Conservation (phyloP, 176 grass and related monocot species). For the Neostapfia colusana region DNA sequence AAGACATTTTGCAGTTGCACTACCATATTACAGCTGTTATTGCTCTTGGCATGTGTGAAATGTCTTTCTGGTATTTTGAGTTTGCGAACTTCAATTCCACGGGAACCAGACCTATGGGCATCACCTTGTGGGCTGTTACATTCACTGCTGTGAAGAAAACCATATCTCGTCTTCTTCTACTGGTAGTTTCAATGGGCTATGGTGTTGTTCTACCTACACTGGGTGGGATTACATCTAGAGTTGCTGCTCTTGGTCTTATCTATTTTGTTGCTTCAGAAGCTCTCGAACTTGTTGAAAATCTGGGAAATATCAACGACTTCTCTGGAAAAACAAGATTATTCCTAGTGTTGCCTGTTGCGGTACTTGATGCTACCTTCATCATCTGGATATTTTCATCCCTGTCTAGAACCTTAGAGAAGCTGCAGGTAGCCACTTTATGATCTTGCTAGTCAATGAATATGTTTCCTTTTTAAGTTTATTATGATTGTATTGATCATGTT, state of each 20-base stretch:
- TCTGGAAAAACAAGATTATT: slow-evolving; percentile 93
- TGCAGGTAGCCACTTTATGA: slow-evolving; percentile 64
- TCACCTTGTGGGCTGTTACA: slow-evolving; percentile 98
- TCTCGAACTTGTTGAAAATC: slow-evolving; percentile 93
- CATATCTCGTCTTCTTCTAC: slow-evolving; percentile 82
- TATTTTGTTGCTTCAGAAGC: slow-evolving; percentile 95
- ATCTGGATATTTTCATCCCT: slow-evolving; percentile 99
- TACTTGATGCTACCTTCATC: slow-evolving; percentile 98
- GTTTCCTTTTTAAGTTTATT: slow-evolving; percentile 16
- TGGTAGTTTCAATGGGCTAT: slow-evolving; percentile 96
- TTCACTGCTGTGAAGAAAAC: slow-evolving; percentile 99
- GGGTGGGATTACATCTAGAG: slow-evolving; percentile 79
- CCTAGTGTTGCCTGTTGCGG: slow-evolving; percentile 87
- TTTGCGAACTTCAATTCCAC: slow-evolving; percentile 95
- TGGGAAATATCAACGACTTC: slow-evolving; percentile 97
- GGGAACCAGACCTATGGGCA: slow-evolving; percentile 84
- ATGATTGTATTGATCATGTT: not conserved
- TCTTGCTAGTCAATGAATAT: slow-evolving; percentile 31
- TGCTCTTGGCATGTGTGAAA: slow-evolving; percentile 98
- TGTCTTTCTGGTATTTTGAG: slow-evolving; percentile 97
- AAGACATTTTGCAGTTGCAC: slow-evolving; percentile 87
- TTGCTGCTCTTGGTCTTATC: slow-evolving; percentile 68
- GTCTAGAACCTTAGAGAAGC: slow-evolving; percentile 93
- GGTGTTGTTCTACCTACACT: slow-evolving; percentile 82
- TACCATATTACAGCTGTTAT: slow-evolving; percentile 97